These are phyloP conservation scores for Chenopodium album DNA, from an alignment of 148 eudicot species.

Conservation along the genomic window DNA sequence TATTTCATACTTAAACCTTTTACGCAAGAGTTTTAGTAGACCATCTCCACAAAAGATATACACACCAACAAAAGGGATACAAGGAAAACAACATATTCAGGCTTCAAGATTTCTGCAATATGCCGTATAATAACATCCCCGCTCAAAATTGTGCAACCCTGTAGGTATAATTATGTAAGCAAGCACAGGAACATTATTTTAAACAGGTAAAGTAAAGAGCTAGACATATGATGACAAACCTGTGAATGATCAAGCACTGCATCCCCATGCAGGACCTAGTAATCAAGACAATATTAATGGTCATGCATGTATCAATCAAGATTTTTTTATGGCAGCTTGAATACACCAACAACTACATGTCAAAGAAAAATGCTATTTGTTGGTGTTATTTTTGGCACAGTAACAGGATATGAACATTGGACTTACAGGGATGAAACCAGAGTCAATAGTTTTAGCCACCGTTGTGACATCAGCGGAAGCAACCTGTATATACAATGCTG, in stretches of 20 bases:
- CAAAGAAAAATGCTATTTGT: not conserved
- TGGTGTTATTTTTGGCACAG: not conserved
- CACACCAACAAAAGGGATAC: slow-evolving; percentile 48
- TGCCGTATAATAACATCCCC: slow-evolving; percentile 93
- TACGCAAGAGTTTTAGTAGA: not conserved
- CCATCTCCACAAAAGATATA: not conserved
- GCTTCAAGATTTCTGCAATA: slow-evolving; percentile 71
- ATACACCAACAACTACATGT: not conserved
- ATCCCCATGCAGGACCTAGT: slow-evolving; percentile 95
- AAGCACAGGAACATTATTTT: not conserved
- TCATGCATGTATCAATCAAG: not conserved
- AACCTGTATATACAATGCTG: slow-evolving; percentile 46
- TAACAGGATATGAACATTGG: not conserved
- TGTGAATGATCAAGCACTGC: slow-evolving; percentile 76
- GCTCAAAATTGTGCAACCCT: slow-evolving; percentile 96
- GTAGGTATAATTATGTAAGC: slow-evolving; percentile 22
- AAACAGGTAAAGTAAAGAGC: not conserved
- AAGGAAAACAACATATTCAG: slow-evolving; percentile 88
- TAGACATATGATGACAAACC: slow-evolving; percentile 41
- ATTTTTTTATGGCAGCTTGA: not conserved
- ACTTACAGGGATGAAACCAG: slow-evolving; percentile 92
- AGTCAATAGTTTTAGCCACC: slow-evolving; percentile 62
- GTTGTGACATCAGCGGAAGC: slow-evolving; percentile 57
- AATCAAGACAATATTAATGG: not conserved
- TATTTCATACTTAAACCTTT: not conserved